Base-by-base conservation (phyloP, 1,284 basidiomycete genomes). In the Tetrapyrgos nigripes region DNA sequence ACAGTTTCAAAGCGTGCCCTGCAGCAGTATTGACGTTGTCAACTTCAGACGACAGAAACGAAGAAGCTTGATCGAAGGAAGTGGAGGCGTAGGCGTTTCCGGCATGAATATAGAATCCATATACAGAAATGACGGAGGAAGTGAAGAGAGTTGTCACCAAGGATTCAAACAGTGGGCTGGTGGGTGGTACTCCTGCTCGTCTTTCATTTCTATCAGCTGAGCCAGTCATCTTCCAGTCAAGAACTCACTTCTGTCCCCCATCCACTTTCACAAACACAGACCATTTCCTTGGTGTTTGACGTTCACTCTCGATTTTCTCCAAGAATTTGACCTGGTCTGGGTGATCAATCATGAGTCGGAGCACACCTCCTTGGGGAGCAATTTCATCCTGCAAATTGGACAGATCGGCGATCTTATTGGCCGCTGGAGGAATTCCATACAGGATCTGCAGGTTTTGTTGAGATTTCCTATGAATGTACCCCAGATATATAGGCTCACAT, bases 21-120 rank as follows among this genome's bases (percentile, higher is more conserved):
- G 91, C 91, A 2, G 90, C 89, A 10, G 73, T 73, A 65, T 92
- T 89, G 35, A 91, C 91, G 4, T 87, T 83, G 24, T 84, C 78
- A 4, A 96, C 82, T 75, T 96, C 93, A n/a, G 77, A 77, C 2
- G 86, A 83, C 51, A 94, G 80, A 73, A 85, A 91, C 2, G 77
- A 73, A 2, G 85, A 81, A 1, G 92, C 92, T 58, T 89, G 80
- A 3, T 79, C 73, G 9, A 84, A 73, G 4, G 86, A 88, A 3
- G 81, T 87, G 3, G 92, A 92, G 1, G 80, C 85, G 67, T 94
- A 94, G 1, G 91, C 83, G 66, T 92, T 83, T 33, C 89, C 89
- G 2, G 89, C 88, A 66, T 94, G 93, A 51, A 84, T 87, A 67
- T 96, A 96, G 73, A 95, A 94, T 4, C 94, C 93, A 70, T 86